phyloP scores from a whole-genome alignment of 176 grass and related monocot genomes.

The Elymus sibiricus region DNA sequence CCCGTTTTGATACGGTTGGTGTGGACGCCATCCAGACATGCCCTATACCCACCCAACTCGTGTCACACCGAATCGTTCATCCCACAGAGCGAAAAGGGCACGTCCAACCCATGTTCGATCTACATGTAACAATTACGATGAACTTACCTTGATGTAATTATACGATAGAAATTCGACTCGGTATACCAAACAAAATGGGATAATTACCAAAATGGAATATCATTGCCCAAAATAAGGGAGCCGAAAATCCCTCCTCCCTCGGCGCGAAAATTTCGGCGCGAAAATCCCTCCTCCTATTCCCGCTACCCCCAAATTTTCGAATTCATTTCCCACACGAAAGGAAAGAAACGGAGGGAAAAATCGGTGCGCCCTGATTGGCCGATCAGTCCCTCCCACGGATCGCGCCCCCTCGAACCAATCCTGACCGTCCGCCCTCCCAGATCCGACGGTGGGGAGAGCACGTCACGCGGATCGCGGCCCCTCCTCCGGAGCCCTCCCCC shows the following conservation, averaged over 20 bases:
- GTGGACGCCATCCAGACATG: no score
- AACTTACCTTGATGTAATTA: no score
- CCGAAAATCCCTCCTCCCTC: background rate
- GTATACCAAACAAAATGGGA: no score
- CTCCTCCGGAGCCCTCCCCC: background rate
- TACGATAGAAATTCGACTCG: no score
- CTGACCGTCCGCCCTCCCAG: background rate
- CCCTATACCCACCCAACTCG: no score
- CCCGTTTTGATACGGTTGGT: no score
- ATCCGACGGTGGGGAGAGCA: background rate
- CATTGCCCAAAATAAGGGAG: background rate
- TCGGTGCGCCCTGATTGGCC: background rate
- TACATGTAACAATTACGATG: no score
- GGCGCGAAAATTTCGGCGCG: no score
- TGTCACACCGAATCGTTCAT: no score
- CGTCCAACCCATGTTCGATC: no score
- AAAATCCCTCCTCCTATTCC: background rate
- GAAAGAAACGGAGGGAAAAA: background rate
- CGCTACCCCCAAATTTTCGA: background rate
- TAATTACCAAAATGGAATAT: no score
- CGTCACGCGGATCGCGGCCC: background rate
- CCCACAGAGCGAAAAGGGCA: no score
- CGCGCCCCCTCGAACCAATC: background rate
- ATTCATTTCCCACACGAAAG: background rate
- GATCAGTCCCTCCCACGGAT: background rate